Base-by-base conservation (phyloP, 1,284 basidiomycete genomes). In the Neotropicomus parvogracilis region DNA sequence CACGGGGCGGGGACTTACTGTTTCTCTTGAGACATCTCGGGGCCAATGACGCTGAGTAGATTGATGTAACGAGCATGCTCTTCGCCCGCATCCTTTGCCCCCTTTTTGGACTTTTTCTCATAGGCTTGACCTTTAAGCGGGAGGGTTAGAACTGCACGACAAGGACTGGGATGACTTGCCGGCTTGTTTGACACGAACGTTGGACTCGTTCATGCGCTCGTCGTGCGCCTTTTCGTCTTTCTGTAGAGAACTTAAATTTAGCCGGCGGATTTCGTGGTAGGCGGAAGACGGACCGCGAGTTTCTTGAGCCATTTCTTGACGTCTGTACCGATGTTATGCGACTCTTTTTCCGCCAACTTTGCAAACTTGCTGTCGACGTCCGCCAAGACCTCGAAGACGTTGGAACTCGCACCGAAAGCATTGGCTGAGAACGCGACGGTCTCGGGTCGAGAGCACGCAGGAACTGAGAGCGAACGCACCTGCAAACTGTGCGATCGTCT, bases 251-350 rank as follows among this genome's bases (percentile, higher is more conserved):
- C 16, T 46, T 12, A 55, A n/a, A n/a, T n/a, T n/a, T n/a, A n/a
- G n/a, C n/a, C n/a, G n/a, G 51, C 43, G 8, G 16, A 31, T 42
- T 10, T 17, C 19, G n/a, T 10, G 27, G 53, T 19, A 29, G 32
- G 3, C 6, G 14, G 42, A 16, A 44, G 49, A 46, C 73, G 54
- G 59, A 88, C 88, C 44, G 81, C 75, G 40, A 90, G 74, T 65
- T 82, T 88, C 77, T 86, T 88, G 72, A 89, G 83, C 84, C 86
- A 89, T 57, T 86, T 90, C 72, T 82, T 84, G 34, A 89, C 79
- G 54, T 89, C 87, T 31, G 70, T 66, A 54, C 78, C 81, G 40
- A 87, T 68, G 19, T 53, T 59, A 54, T 82, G 81, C 52, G 81
- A 88, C 57, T 90, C 86, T 67, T 81, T 88, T 58, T 87, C 84